Evolutionary conservation across 371 early-diverging fungal genomes (phyloP).

Genomic region (Coemansia sp.): DNA sequence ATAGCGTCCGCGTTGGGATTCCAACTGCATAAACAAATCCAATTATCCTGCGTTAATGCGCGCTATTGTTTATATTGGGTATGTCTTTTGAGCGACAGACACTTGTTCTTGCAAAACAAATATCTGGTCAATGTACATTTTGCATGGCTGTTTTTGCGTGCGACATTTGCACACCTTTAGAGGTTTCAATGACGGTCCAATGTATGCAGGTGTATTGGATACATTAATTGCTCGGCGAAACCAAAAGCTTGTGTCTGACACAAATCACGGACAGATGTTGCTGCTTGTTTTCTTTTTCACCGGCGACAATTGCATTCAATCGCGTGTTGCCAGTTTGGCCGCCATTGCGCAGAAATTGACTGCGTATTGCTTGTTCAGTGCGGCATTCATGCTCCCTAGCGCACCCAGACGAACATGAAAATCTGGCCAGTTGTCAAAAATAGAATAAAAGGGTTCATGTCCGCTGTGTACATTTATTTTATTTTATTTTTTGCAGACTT

Average conservation of each 20-base stretch:
- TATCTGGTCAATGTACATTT: neutral
- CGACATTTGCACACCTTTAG: neutral
- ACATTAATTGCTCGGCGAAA: neutral
- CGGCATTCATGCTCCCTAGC: neutral
- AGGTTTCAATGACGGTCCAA: slow-evolving; percentile 7
- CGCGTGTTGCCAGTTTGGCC: too few species aligned
- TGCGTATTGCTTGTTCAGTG: neutral
- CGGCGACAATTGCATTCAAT: neutral
- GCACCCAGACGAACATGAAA: neutral
- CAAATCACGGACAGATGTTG: neutral
- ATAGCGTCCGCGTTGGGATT: neutral
- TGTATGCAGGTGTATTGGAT: neutral
- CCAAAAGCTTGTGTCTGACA: neutral
- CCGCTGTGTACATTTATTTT: neutral
- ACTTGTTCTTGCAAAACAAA: neutral
- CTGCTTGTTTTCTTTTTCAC: neutral
- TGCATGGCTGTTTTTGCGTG: too few species aligned
- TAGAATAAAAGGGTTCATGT: too few species aligned
- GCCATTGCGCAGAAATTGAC: neutral
- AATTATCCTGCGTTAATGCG: too few species aligned
- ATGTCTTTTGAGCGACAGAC: too few species aligned
- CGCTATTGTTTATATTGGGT: too few species aligned
- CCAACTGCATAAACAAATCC: neutral
- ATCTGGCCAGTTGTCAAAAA: too few species aligned
- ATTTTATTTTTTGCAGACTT: neutral